phyloP scores from a whole-genome alignment of 2,329 filamentous ascomycete species.

The Calonectria montana region DNA sequence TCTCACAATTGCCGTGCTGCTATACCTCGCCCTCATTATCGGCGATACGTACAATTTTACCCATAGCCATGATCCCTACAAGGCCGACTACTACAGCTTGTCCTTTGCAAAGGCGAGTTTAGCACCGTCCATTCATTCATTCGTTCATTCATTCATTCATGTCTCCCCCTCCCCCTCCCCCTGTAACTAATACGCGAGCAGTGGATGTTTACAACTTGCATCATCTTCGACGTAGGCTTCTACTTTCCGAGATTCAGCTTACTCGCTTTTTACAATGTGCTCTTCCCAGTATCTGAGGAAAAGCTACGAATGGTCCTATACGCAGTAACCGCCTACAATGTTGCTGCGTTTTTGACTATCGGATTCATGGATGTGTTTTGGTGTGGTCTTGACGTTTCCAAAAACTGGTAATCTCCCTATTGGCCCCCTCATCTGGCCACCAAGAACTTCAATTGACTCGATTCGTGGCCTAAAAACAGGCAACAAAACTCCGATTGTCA shows the following conservation, averaged over 20 bases:
- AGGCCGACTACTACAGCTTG: neutral
- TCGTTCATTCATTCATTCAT: neutral
- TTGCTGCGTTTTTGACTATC: neutral
- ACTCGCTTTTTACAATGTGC: neutral
- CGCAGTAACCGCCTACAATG: neutral
- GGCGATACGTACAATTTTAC: neutral
- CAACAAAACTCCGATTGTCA: neutral
- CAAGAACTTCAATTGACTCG: neutral
- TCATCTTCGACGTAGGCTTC: constrained; percentile 1
- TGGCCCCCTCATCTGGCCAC: no score
- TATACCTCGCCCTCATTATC: neutral
- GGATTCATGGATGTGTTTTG: neutral
- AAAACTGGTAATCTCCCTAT: neutral
- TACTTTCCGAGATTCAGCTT: neutral
- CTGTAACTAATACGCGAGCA: neutral
- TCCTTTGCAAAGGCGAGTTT: neutral
- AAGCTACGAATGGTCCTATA: neutral
- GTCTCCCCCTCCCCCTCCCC: no score
- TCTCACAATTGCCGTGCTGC: neutral
- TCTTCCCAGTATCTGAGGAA: constrained; percentile 2
- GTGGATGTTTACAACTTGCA: neutral
- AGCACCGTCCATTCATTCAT: neutral
- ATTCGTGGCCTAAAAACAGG: neutral
- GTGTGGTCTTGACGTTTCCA: neutral
- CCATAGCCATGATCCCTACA: neutral